These are phyloP conservation scores for Leishmania major DNA, from an alignment of 208 protist species.

Conservation along the genomic window DNA sequence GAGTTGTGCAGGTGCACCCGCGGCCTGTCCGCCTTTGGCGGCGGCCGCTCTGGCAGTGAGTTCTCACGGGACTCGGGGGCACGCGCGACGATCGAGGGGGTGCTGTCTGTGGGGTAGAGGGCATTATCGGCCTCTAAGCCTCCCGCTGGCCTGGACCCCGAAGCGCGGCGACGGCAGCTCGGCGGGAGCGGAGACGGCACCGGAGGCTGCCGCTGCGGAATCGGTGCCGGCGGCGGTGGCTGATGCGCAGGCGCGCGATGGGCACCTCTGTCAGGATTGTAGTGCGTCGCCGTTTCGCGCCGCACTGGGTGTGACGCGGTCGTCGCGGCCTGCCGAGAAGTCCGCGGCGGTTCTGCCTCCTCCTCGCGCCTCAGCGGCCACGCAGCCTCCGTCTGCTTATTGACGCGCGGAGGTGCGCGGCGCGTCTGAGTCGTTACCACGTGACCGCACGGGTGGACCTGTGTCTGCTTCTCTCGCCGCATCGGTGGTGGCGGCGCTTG, in stretches of 20 bases:
- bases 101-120: not conserved
- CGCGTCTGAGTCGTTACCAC: not conserved
- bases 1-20: not conserved
- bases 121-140: not conserved
- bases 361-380: not conserved
- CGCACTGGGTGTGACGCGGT: not conserved
- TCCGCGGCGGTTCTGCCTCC: not conserved
- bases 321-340: not conserved
- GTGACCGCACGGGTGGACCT: conserved; percentile 2
- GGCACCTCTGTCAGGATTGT: not conserved
- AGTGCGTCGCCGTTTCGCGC: not conserved
- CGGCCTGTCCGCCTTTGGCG: not conserved
- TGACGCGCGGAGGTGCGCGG: not conserved
- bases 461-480: conserved; percentile 7
- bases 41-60: not conserved
- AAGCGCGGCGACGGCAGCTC: not conserved
- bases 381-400: not conserved
- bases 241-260: not conserved
- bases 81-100: not conserved
- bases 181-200: not conserved
- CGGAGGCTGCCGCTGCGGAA: too few species aligned
- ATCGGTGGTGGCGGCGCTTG: not conserved
- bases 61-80: not conserved
- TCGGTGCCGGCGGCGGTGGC: not conserved
- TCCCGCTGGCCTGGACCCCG: not conserved